Percentiles rank a stretch among this genome's conserved stretches.
These are phyloP conservation scores for Penicillium parvum DNA, from an alignment of 495 filamentous ascomycete genomes.

Conservation along the genomic window DNA sequence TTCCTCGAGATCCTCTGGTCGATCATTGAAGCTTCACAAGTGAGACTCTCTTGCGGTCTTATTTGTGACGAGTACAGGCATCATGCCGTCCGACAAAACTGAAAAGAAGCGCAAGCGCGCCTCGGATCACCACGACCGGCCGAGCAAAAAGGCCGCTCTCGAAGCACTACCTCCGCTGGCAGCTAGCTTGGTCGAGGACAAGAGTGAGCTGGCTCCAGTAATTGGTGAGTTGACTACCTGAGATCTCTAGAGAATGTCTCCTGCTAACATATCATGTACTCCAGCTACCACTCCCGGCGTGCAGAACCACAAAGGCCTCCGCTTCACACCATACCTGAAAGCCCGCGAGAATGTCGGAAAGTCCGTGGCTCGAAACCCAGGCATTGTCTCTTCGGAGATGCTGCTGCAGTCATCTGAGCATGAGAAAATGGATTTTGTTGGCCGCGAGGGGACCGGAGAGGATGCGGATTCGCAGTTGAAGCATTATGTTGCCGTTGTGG, in stretches of 20 bases:
- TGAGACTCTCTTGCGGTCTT: conserved; percentile 1
- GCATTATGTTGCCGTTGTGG: conserved; percentile 84
- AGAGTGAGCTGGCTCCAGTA: conserved; percentile 59
- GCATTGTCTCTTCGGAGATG: conserved; percentile 53
- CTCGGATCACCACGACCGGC: conserved; percentile 48
- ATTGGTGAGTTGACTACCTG: conserved; percentile 31
- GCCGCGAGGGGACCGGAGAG: conserved; percentile 60
- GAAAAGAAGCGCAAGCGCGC: conserved; percentile 73
- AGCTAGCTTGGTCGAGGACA: conserved; percentile 55
- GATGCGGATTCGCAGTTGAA: conserved; percentile 63
- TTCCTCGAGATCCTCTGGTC: conserved; percentile 15
- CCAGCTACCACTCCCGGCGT: conserved; percentile 68
- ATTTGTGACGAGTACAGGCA: conserved; percentile 10
- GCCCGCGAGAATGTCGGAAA: conserved; percentile 35
- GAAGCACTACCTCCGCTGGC: conserved; percentile 40
- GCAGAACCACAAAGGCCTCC: conserved; percentile 48
- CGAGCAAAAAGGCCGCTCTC: conserved; percentile 61
- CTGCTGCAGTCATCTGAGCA: conserved; percentile 77
- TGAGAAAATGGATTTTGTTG: conserved; percentile 74
- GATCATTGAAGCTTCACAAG: conserved; percentile 12
- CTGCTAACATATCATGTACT: conserved; percentile 6
- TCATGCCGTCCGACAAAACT: conserved; percentile 49
- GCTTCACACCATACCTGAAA: conserved; percentile 62
- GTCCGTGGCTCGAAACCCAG: conserved; percentile 37
- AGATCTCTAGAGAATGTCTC: neutral